Base-by-base conservation (phyloP, 2,329 filamentous ascomycete genomes). In the Epichloe hybrida region DNA sequence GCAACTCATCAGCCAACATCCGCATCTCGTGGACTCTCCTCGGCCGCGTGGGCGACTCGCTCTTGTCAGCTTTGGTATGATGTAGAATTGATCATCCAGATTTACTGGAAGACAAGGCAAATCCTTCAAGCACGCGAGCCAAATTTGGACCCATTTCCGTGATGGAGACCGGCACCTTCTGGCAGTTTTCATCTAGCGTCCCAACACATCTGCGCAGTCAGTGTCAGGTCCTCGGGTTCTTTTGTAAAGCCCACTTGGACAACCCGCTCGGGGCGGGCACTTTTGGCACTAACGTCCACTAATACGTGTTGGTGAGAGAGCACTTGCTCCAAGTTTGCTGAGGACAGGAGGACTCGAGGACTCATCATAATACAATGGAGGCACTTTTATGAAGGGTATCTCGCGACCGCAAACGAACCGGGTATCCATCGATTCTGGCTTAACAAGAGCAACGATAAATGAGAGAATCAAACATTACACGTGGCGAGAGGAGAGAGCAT, bases 181-280 rank as follows among this genome's bases (percentile, higher is more conserved):
- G 39, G 54, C 56, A 51, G 49, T 55, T 53, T 52, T 53, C 53
- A 43, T 52, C 52, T 60, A 59, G 58, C 57, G 57, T 50, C 51
- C 51, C 17, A 41, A 42, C 44, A 49, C 48, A 50, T 46, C 49
- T 51, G 50, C 48, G 49, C 20, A 12, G 1, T 23, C 6, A 23
- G 49, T 47, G 44, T 49, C 51, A 54, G 57, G 57, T 57, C 50
- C 58, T 50, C 51, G 54, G 57, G 58, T 57, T 49, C 58, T 59
- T 60, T 60, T 60, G 57, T 53, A 58, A 56, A 51, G 52, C 57
- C 58, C 20, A 57, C 56, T 54, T 40, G 9, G 48, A 48, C 38
- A 49, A 54, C 47, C 53, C 53, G 55, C 52, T 52, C 48, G 43
- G 37, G 36, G 37, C 38, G 27, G 51, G 49, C 43, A 45, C 45